Evolutionary conservation across 148 eudicot genomes (phyloP).

Genomic region (Rhododendron ferrugineum): DNA sequence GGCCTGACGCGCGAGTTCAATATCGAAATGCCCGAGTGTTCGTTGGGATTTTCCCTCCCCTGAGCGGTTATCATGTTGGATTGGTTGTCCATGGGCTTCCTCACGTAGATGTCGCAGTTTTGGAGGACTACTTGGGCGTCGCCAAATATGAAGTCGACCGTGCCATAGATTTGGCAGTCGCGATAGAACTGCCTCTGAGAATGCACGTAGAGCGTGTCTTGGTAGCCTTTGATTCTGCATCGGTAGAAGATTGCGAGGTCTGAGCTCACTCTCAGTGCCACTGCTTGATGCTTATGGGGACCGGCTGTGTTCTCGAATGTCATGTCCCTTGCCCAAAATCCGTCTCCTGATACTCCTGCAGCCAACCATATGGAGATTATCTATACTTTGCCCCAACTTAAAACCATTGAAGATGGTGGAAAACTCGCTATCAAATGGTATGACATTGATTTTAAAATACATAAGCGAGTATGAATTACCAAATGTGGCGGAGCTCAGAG

Average conservation of each 20-base stretch:
- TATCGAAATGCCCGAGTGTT: constrained; percentile 59
- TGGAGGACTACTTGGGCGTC: constrained; percentile 53
- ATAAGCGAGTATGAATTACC: constrained; percentile 14
- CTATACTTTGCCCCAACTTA: no score
- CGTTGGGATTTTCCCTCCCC: constrained; percentile 37
- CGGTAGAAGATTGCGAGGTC: constrained; percentile 56
- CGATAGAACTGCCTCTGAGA: constrained; percentile 66
- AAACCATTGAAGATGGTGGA: background rate
- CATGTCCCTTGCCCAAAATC: constrained; percentile 71
- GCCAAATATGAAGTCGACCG: constrained; percentile 69
- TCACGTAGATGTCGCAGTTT: constrained; percentile 58
- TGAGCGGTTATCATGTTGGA: constrained; percentile 63
- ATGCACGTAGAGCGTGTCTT: constrained; percentile 56
- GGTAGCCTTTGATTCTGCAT: constrained; percentile 60
- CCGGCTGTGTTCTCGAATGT: constrained; percentile 70
- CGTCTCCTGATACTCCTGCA: constrained; percentile 51
- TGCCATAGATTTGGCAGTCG: constrained; percentile 66
- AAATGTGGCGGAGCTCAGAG: constrained; percentile 56
- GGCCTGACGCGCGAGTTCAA: constrained; percentile 39
- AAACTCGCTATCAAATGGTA: background rate
- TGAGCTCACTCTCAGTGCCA: constrained; percentile 48
- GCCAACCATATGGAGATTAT: no score
- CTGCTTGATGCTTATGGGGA: constrained; percentile 64
- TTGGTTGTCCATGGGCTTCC: constrained; percentile 48
- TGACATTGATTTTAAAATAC: background rate